These are phyloP conservation scores for Halophytophthora batemanensis DNA, from an alignment of 352 stramenopile genomes.

Conservation along the genomic window DNA sequence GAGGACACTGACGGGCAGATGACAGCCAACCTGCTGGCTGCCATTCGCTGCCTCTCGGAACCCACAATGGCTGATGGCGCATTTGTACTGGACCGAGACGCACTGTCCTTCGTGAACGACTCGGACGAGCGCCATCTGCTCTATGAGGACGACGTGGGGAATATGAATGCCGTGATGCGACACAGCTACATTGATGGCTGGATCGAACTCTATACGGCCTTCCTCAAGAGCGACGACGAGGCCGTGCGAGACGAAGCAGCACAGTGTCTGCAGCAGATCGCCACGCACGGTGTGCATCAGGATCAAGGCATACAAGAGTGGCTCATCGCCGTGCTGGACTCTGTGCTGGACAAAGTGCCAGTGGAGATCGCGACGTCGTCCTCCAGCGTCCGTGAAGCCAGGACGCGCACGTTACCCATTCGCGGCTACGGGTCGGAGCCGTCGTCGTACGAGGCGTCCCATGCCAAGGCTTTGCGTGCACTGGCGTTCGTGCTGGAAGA, in stretches of 20 bases:
- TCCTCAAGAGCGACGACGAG: slow-evolving; percentile 47
- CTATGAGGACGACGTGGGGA: slow-evolving; percentile 58
- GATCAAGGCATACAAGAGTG: slow-evolving; percentile 71
- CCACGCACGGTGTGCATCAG: slow-evolving; percentile 34
- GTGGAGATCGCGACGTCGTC: slow-evolving; percentile 37
- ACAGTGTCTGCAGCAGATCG: slow-evolving; percentile 58
- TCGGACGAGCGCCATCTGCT: slow-evolving; percentile 48
- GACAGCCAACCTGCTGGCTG: slow-evolving; percentile 45
- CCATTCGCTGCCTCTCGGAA: slow-evolving; percentile 46
- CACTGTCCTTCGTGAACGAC: slow-evolving; percentile 61
- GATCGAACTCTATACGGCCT: slow-evolving; percentile 77
- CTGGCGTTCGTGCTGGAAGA: slow-evolving; percentile 57
- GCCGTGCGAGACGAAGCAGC: slow-evolving; percentile 47
- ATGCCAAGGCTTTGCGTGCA: slow-evolving; percentile 56
- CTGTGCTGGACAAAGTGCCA: slow-evolving; percentile 55
- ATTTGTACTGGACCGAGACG: slow-evolving; percentile 48
- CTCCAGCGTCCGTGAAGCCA: slow-evolving; percentile 58
- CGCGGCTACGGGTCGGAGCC: slow-evolving; percentile 22
- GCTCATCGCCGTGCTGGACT: slow-evolving; percentile 70
- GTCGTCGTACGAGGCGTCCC: slow-evolving; percentile 37
- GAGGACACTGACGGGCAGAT: slow-evolving; percentile 37
- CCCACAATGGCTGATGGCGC: slow-evolving; percentile 1
- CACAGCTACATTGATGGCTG: slow-evolving; percentile 67
- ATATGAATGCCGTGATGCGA: slow-evolving; percentile 32
- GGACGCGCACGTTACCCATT: slow-evolving; percentile 56